Evolutionary conservation across 1,284 basidiomycete species (phyloP), one percentile per base, ranked within the genome.

Genomic region (Cutaneotrichosporon dermatis): DNA sequence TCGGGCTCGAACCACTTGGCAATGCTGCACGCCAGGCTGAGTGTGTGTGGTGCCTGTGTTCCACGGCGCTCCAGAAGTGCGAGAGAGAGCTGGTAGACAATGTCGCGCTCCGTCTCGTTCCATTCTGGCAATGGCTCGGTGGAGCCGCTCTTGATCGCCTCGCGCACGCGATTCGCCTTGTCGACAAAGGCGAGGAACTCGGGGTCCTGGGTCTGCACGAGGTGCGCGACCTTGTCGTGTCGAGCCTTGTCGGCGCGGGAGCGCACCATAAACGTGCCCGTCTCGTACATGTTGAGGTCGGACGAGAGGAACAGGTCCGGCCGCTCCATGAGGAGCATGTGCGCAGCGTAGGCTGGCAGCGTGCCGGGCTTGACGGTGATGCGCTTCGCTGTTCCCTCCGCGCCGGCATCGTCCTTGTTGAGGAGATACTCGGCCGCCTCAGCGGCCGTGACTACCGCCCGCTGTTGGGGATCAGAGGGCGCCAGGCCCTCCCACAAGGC

Each of bases 301-400:
- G 85, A 82, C 0, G 86, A 84, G 16, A 88, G 72, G 66, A 90
- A 98, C 51, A 86, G 78, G 15, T 83, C 69, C 1, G 85, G 73
- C 11, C 83, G 79, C 8, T 79, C 74, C 85, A 95, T 88, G 63
- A 97, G 78, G 61, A 86, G 82, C 58, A 83, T 82, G 76, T 96
- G 92, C 0, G 87, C 81, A 0, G 88, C 90, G 62, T 89, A 84
- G 8, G 68, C 75, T 34, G 69, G 73, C 52, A 73, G 64, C 13
- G 59, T 75, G 55, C 61, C 68, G 6, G 58, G 63, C 3, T 60
- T 66, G 40, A 66, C 60, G 36, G 43, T 48, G 37, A 62, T 64
- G 11, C 33, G 51, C 48, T 56, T 60, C 40, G 36, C 25, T 34
- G 39, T 15, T 15, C 52, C 46, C 35, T 56, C 34, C 9, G 4